These are phyloP conservation scores for Peronosclerospora sorghi DNA, from an alignment of 352 stramenopile genomes.

Conservation along the genomic window DNA sequence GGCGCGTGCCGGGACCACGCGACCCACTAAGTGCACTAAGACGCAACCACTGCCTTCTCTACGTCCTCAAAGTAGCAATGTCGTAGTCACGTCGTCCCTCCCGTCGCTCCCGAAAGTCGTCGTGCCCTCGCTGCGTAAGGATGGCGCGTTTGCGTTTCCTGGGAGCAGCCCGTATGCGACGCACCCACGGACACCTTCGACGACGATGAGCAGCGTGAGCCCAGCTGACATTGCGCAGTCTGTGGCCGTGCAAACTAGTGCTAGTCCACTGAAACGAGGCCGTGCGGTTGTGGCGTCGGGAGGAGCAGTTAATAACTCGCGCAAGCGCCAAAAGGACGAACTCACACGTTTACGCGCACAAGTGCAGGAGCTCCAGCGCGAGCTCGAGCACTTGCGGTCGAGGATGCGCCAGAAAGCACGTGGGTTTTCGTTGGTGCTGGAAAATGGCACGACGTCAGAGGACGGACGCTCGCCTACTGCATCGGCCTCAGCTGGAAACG, in stretches of 20 bases:
- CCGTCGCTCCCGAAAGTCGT: constrained; percentile 30
- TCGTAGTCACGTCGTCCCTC: constrained; percentile 7
- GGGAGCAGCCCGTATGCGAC: constrained; percentile 3
- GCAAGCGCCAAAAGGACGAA: constrained; percentile 49
- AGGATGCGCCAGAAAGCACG: constrained; percentile 15
- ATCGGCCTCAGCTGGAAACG: constrained; percentile 3
- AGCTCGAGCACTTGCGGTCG: constrained; percentile 28
- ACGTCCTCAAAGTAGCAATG: constrained; percentile 8
- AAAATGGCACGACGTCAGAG: not conserved
- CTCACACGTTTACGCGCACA: constrained; percentile 33
- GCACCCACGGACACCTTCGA: constrained; percentile 3
- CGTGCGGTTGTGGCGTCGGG: not conserved
- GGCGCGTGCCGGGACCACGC: constrained; percentile 8
- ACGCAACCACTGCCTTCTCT: constrained; percentile 17
- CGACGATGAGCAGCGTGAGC: constrained; percentile 2
- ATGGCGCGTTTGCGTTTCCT: constrained; percentile 14
- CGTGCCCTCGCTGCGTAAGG: constrained; percentile 15
- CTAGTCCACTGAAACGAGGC: constrained; percentile 11
- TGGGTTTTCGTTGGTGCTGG: not conserved
- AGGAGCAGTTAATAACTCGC: constrained; percentile 34
- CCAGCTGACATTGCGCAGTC: too few relatives aligned
- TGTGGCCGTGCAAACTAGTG: not conserved
- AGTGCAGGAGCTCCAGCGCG: constrained; percentile 45
- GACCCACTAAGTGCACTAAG: not conserved
- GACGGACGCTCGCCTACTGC: constrained; percentile 7